phyloP scores from a whole-genome alignment of 2,329 filamentous ascomycete species.

The Trichoderma asperellum region DNA sequence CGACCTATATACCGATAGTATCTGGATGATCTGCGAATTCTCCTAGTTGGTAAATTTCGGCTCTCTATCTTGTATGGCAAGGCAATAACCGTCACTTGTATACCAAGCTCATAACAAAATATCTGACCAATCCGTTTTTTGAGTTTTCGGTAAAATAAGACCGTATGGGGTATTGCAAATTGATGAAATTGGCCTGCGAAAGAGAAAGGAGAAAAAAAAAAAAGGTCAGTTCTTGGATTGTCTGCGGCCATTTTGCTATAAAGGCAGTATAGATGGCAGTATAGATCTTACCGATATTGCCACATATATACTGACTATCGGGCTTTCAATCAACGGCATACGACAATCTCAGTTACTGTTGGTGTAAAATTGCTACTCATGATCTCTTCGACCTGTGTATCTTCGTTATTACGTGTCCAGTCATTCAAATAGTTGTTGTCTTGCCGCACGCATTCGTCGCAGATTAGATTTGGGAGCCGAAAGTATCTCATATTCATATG shows the following conservation, averaged over 20 bases:
- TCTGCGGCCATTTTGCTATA: not conserved
- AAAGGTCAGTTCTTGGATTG: not conserved
- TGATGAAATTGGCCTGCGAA: too few species aligned
- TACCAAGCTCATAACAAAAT: not conserved
- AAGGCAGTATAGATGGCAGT: not conserved
- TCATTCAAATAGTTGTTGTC: constrained; percentile 6
- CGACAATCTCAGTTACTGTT: not conserved
- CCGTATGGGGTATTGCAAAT: constrained; percentile 7
- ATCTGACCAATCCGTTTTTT: not conserved
- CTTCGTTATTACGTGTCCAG: not conserved
- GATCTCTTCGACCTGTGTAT: not conserved
- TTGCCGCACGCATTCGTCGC: not conserved
- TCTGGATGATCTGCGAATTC: not conserved
- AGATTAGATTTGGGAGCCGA: constrained; percentile 9
- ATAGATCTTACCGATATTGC: not conserved
- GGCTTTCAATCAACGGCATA: not conserved
- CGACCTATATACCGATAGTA: not conserved
- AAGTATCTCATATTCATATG: not conserved
- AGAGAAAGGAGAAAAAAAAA: not conserved
- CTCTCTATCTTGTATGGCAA: not conserved
- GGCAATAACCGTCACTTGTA: not conserved
- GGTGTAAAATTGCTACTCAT: not conserved
- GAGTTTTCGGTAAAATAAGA: not conserved
- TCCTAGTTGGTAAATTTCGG: not conserved
- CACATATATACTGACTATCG: not conserved